phyloP scores from a whole-genome alignment of 164 flowering plant species.

The Vitis cinerea region DNA sequence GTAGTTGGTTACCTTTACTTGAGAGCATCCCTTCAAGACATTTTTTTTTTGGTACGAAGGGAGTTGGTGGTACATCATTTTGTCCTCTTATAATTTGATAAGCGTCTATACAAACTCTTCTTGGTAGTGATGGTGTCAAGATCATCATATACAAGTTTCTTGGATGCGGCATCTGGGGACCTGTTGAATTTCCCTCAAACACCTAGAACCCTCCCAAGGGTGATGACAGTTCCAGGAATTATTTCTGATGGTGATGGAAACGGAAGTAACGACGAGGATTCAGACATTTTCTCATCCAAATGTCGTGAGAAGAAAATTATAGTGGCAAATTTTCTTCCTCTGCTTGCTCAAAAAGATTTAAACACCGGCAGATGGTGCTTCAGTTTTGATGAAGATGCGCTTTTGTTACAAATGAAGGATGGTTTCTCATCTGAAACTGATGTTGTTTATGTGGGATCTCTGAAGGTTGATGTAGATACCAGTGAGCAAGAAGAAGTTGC shows the following conservation, averaged over 20 bases:
- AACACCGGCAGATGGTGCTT: slow-evolving; percentile 38
- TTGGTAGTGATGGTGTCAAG: slow-evolving; percentile 29
- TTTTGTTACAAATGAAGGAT: slow-evolving; percentile 37
- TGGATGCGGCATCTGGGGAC: slow-evolving; percentile 33
- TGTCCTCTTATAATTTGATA: not conserved
- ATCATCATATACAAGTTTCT: slow-evolving; percentile 29
- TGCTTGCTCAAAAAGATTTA: slow-evolving; percentile 30
- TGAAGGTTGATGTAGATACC: slow-evolving; percentile 36
- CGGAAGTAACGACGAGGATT: slow-evolving; percentile 14
- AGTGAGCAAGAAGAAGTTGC: slow-evolving; percentile 51
- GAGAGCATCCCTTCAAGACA: not conserved
- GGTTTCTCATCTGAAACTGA: slow-evolving; percentile 33
- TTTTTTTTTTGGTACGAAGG: not conserved
- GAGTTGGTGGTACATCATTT: not conserved
- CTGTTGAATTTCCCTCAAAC: slow-evolving; percentile 29
- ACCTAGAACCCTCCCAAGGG: slow-evolving; percentile 26
- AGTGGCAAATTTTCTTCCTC: slow-evolving; percentile 46
- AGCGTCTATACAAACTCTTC: not conserved
- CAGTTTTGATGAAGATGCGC: slow-evolving; percentile 42
- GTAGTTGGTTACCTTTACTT: slow-evolving; percentile 6
- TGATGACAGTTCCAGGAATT: slow-evolving; percentile 26
- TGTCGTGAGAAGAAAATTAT: slow-evolving; percentile 27
- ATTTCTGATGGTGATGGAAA: slow-evolving; percentile 14
- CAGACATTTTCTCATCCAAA: slow-evolving; percentile 4
- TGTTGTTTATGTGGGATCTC: slow-evolving; percentile 42